Evolutionary conservation across 1,284 basidiomycete species (phyloP), one percentile per base, ranked within the genome.

Genomic region (Ceratobasidium sp.): DNA sequence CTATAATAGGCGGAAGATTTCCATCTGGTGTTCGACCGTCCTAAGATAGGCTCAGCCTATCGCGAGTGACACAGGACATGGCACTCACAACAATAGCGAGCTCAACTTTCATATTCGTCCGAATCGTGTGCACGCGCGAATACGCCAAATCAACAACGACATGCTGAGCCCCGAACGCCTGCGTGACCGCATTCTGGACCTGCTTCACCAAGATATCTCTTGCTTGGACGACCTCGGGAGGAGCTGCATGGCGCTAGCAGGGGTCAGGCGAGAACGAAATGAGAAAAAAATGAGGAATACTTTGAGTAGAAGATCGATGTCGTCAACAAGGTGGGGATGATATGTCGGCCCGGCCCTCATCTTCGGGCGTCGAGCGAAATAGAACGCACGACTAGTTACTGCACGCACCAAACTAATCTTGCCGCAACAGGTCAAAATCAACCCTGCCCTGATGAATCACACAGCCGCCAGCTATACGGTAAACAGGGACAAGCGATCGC

Each of bases 341-440:
- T 72, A 59, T 72, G 47, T 47, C 45, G 69, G 57, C 15, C 69
- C 69, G 62, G 69, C 69, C 56, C 60, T 72, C 69, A 72, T 72
- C 50, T 47, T 72, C 56, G 29, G 3, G 3, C 3, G 2, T 36
- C 33, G 57, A 29, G 7, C 6, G 3, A 7, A 17, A 57, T 6
- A 57, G 33, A 48, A 4, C 36, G 36, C 36, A 11, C 36, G 36
- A 41, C 36, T 41, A 5, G 36, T 41, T 41, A 41, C 36, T 41
- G 36, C 11, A 41, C 36, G 36, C 36, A 41, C 36, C 36, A 4
- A 41, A 41, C 36, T 41, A 41, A 41, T 41, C 36, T 41, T 41
- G 36, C 36, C 36, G 36, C 36, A 41, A 41, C 36, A 41, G 36
- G 36, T 41, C 36, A 41, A 41, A 41, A 41, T 41, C 36, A 41